phyloP scores from a whole-genome alignment of 345 rosid genomes.

The Moricandia arvensis region DNA sequence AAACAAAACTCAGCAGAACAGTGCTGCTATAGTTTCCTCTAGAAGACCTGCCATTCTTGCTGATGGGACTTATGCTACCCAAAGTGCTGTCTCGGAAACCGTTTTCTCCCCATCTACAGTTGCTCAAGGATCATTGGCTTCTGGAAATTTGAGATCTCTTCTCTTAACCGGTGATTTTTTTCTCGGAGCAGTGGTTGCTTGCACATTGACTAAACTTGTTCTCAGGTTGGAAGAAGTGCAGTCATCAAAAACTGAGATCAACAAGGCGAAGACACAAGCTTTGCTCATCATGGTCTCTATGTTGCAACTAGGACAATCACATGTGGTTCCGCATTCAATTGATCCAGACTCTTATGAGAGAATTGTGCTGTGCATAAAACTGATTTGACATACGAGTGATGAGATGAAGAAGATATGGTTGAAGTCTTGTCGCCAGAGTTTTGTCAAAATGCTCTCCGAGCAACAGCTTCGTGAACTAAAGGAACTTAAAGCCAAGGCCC shows the following conservation, averaged over 20 bases:
- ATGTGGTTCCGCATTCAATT: conserved; percentile 73
- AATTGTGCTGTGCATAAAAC: conserved; percentile 69
- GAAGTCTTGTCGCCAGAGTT: conserved; percentile 87
- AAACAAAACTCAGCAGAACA: conserved; percentile 51
- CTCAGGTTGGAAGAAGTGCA: conserved; percentile 91
- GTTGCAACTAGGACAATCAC: conserved; percentile 84
- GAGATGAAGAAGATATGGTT: conserved; percentile 84
- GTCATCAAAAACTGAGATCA: conserved; percentile 65
- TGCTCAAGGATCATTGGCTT: conserved; percentile 69
- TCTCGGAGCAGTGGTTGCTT: conserved; percentile 95
- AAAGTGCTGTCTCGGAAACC: conserved; percentile 83
- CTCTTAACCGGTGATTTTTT: conserved; percentile 85
- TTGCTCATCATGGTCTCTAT: conserved; percentile 76
- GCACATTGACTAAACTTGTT: conserved; percentile 82
- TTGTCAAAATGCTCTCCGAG: conserved; percentile 89
- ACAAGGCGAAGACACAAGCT: conserved; percentile 56
- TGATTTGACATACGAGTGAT: conserved; percentile 69
- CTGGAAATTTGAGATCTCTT: conserved; percentile 74
- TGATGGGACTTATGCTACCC: conserved; percentile 88
- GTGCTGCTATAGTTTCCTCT: conserved; percentile 57
- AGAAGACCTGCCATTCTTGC: conserved; percentile 81
- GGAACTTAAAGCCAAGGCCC: conserved; percentile 90
- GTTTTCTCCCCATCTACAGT: conserved; percentile 68
- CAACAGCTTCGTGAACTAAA: conserved; percentile 76
- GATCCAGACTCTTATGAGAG: conserved; percentile 81